These are phyloP conservation scores for Helianthus tuberosus DNA, from an alignment of 129 eudicot genomes.

Conservation along the genomic window DNA sequence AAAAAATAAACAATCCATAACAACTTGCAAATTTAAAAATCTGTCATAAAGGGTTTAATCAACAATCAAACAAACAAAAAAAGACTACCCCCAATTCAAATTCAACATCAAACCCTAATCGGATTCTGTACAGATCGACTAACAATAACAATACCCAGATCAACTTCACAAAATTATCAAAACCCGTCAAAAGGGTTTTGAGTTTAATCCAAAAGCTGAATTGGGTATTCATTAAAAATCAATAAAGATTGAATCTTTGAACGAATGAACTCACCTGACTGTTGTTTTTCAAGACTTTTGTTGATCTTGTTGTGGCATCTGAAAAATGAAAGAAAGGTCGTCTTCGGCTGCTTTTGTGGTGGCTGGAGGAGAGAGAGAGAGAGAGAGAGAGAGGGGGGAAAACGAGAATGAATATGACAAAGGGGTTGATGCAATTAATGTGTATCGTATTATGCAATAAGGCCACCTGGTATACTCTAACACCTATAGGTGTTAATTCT, in stretches of 20 bases:
- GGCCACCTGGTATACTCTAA: too few species aligned
- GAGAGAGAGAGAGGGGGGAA: slow-evolving; percentile 9
- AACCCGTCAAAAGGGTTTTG: neutral
- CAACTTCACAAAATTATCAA: slow-evolving; percentile 16
- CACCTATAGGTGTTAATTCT: too few species aligned
- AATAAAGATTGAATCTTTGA: neutral
- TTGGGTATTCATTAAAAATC: neutral
- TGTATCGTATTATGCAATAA: slow-evolving; percentile 26
- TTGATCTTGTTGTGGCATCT: slow-evolving; percentile 27
- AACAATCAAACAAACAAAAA: slow-evolving; percentile 2
- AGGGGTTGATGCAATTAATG: slow-evolving; percentile 23
- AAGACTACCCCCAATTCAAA: neutral
- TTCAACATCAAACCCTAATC: slow-evolving; percentile 3
- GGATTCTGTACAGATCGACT: slow-evolving; percentile 7
- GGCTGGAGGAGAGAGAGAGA: neutral
- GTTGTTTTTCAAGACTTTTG: neutral
- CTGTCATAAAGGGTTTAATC: neutral
- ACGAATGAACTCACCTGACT: slow-evolving; percentile 21
- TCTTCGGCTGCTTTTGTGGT: slow-evolving; percentile 17
- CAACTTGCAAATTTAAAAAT: neutral
- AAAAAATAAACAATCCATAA: neutral
- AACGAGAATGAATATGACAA: slow-evolving; percentile 18
- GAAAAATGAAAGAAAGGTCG: slow-evolving; percentile 26
- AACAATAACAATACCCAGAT: slow-evolving; percentile 8
- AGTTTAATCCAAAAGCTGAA: slow-evolving; percentile 15